Conservation (phyloP, 768 basidiomycete genomes). For the Suillus brevipes region DNA sequence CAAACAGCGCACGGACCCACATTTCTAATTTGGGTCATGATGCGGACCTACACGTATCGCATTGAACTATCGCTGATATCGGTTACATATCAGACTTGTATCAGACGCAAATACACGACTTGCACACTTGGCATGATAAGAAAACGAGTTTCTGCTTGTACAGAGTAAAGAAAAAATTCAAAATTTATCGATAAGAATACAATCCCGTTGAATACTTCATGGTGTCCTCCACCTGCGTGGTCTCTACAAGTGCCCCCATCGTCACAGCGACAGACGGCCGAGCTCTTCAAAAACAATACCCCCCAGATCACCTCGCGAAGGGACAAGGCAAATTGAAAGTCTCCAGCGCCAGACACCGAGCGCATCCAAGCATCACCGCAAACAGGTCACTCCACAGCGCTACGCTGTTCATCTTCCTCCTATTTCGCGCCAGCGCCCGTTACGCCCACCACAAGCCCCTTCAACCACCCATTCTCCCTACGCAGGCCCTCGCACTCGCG, state of each 20-base stretch:
- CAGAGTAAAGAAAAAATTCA: too few relatives aligned
- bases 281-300: neutral
- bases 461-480: conserved; percentile 90
- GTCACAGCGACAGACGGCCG: too few relatives aligned
- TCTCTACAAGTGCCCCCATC: neutral
- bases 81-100: too few relatives aligned
- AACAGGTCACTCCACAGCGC: neutral
- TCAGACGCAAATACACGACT: too few relatives aligned
- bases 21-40: neutral
- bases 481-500: conserved; percentile 87
- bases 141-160: neutral
- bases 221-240: neutral
- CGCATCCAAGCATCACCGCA: neutral
- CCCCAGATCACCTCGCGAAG: conserved; percentile 6
- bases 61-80: too few relatives aligned
- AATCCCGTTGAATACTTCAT: neutral
- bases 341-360: neutral
- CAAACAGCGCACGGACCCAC: neutral
- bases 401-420: neutral
- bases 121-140: too few relatives aligned
- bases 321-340: neutral
- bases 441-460: conserved; percentile 85
- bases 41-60: too few relatives aligned
- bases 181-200: neutral
- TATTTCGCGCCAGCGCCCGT: conserved; percentile 45